Percentiles rank a stretch among this genome's conserved stretches.
phyloP scores from a whole-genome alignment of 2,329 filamentous ascomycete species.

The Colletotrichum spaethianum region DNA sequence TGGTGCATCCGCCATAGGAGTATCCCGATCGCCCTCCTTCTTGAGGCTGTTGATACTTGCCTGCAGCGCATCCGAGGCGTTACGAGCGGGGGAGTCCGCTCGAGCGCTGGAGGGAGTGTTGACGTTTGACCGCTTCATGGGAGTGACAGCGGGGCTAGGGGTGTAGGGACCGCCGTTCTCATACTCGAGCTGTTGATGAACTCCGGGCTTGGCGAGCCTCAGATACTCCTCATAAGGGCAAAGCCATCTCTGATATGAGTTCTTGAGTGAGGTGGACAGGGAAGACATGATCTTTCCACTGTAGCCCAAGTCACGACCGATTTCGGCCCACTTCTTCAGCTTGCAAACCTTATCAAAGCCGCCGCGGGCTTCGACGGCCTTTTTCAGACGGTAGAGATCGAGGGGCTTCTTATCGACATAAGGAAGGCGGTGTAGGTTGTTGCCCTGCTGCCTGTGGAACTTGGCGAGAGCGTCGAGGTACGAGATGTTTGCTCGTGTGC shows the following conservation, averaged over 20 bases:
- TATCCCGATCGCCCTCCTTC: conserved; percentile 63
- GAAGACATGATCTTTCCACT: conserved; percentile 99
- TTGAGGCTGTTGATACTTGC: conserved; percentile 62
- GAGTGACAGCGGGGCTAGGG: conserved; percentile 77
- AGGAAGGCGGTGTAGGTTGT: conserved; percentile 91
- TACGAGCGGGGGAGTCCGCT: conserved; percentile 77
- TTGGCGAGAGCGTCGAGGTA: conserved; percentile 96
- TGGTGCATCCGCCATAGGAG: conserved; percentile 62
- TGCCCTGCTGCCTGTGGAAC: conserved; percentile 97
- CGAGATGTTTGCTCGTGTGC: conserved; percentile 93
- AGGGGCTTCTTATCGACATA: conserved; percentile 98
- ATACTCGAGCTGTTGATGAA: conserved; percentile 94
- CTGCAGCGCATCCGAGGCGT: conserved; percentile 68
- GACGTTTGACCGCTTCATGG: conserved; percentile 76
- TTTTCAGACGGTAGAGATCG: conserved; percentile 95
- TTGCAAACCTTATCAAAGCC: conserved; percentile 98
- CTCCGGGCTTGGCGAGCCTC: conserved; percentile 89
- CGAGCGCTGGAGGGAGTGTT: conserved; percentile 72
- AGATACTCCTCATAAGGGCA: conserved; percentile 97
- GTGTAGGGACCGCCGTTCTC: conserved; percentile 95
- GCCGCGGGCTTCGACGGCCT: conserved; percentile 93
- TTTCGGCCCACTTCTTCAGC: conserved; percentile 98
- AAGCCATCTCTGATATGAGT: conserved; percentile 97
- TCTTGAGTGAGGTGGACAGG: conserved; percentile 96
- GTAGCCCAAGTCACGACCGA: conserved; percentile 95